Evolutionary conservation across 2,329 filamentous ascomycete species (phyloP), one percentile per base, ranked within the genome.

Genomic region (Dothidotthia symphoricarpi): DNA sequence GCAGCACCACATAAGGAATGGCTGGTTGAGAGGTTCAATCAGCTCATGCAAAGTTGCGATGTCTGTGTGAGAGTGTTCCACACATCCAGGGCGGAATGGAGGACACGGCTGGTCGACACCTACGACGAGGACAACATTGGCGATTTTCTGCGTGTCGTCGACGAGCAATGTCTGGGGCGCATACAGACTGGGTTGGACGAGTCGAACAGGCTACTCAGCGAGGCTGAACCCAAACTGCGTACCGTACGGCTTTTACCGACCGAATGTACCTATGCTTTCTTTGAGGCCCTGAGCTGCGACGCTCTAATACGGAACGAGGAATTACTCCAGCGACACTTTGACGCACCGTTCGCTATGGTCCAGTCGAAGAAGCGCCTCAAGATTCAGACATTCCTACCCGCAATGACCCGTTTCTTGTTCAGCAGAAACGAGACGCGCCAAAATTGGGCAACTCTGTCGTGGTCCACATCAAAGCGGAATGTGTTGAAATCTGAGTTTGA

Each of bases 241-340:
- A 72, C 68, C 15, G 69, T 80, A 24, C 64, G 66, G 35, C 65
- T 72, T 16, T 63, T 82, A 16, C 74, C 78, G 17, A 69, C 76
- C 2, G 71, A 78, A 17, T 81, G 87, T 6, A 78, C 94, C 34
- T 78, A 93, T 41, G 84, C 88, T 9, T 79, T 97, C 19, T 95
- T 94, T 55, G 91, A 97, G 64, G 84, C 86, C 0, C 71, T 97
- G 34, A 95, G 89, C 63, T 95, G 86, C 64, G 81, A 89, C 50
- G 76, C 85, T 1, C 88, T 94, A 60, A 74, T 96, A 44, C 67
- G 70, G 15, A 73, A 77, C 47, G 75, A 80, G 38, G 65, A 69
- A 13, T 66, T 76, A 14, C 64, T 84, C 15, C 60, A 68, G 38
- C 55, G 71, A 17, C 75, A 82, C 49, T 95, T 97, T 61, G 86